A percentile compares a stretch with the other conserved stretches of the same genome.
Evolutionary conservation across 805 yeast species (phyloP).

Genomic region (Candida khao-thaluensis): DNA sequence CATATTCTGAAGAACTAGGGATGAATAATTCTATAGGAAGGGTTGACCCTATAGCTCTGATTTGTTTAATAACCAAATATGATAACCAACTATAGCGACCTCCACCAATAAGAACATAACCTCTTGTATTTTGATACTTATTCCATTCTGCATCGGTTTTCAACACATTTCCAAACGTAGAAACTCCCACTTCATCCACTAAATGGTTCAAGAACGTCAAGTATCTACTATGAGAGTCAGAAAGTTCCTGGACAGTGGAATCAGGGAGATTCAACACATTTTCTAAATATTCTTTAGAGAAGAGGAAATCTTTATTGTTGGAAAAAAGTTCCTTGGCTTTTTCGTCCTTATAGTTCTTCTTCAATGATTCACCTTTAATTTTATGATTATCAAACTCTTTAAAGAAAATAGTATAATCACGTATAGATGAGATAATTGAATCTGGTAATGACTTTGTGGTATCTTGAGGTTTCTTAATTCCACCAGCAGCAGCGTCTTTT

Average conservation of each 20-base stretch:
- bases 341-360: slow-evolving; percentile 37
- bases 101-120: slow-evolving; percentile 54
- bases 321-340: slow-evolving; percentile 47
- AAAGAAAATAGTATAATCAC: slow-evolving; percentile 33
- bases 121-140: slow-evolving; percentile 29
- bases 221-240: slow-evolving; percentile 36
- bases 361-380: slow-evolving; percentile 42
- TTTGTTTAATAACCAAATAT: slow-evolving; percentile 47
- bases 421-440: slow-evolving; percentile 2
- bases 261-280: slow-evolving; percentile 42
- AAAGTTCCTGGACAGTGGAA: slow-evolving; percentile 30
- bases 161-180: slow-evolving; percentile 36
- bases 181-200: slow-evolving; percentile 23
- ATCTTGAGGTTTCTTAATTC: not conserved
- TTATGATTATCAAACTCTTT: slow-evolving; percentile 30
- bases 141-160: slow-evolving; percentile 41
- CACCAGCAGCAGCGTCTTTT: not conserved
- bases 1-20: slow-evolving; percentile 45
- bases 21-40: slow-evolving; percentile 53
- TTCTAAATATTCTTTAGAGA: slow-evolving; percentile 46
- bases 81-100: slow-evolving; percentile 52
- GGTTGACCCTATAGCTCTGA: slow-evolving; percentile 42
- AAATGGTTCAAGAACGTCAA: slow-evolving; percentile 30
- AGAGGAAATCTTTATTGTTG: slow-evolving; percentile 39
- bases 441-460: not conserved